These are phyloP conservation scores for Dictyostelium brefeldianum DNA, from an alignment of 78 protist genomes.

Conservation along the genomic window DNA sequence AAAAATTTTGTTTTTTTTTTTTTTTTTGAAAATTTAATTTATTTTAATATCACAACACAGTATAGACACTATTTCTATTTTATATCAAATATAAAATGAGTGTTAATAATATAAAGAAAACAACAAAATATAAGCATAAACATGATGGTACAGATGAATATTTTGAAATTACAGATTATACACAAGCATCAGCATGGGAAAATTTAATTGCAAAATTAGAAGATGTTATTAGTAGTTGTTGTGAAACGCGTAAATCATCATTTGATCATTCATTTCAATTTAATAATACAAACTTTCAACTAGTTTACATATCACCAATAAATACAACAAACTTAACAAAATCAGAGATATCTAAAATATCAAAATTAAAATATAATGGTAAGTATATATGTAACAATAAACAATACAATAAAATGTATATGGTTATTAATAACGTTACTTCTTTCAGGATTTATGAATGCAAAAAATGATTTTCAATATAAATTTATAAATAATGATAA, in stretches of 20 bases:
- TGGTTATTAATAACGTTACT: neutral
- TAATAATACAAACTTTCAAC: constrained; percentile 41
- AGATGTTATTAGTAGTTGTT: neutral
- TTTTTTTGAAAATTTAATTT: neutral
- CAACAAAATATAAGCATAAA: neutral
- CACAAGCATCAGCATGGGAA: constrained; percentile 70
- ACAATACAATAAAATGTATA: neutral
- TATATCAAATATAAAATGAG: neutral
- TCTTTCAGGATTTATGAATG: constrained; percentile 48
- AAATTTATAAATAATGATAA: constrained; percentile 18
- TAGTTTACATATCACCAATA: constrained; percentile 45
- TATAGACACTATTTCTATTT: neutral
- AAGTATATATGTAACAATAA: neutral
- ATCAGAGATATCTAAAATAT: neutral
- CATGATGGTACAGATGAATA: constrained; percentile 63
- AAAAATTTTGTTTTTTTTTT: neutral
- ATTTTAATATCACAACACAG: too few relatives aligned
- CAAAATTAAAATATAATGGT: constrained; percentile 39
- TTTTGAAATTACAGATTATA: constrained; percentile 76
- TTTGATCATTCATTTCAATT: constrained; percentile 35
- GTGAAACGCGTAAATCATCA: constrained; percentile 10
- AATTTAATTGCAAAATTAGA: constrained; percentile 56
- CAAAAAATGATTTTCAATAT: constrained; percentile 74
- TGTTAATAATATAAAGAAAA: neutral
- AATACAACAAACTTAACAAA: neutral